phyloP scores from a whole-genome alignment of 306 rosid species.

The Purshia tridentata region DNA sequence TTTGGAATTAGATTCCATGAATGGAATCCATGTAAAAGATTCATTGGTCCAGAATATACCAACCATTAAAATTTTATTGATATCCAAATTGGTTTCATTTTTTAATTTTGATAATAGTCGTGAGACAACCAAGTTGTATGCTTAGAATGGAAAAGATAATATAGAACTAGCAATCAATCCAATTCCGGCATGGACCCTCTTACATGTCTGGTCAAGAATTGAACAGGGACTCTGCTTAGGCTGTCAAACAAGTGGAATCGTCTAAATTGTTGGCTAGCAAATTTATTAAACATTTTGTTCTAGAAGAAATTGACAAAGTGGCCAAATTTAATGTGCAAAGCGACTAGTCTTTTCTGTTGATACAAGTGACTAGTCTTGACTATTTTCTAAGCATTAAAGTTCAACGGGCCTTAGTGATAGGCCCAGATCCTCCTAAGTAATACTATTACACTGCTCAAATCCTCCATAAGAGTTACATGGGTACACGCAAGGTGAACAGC shows the following conservation, averaged over 20 bases:
- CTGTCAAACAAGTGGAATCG: not conserved
- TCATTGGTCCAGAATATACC: not conserved
- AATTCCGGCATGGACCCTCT: not conserved
- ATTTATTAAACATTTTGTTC: not conserved
- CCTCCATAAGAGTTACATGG: too few relatives aligned
- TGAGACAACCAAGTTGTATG: not conserved
- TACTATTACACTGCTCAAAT: not conserved
- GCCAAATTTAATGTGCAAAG: not conserved
- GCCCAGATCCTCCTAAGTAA: not conserved
- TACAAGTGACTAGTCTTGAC: too few relatives aligned
- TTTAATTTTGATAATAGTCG: too few relatives aligned
- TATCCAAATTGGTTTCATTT: not conserved
- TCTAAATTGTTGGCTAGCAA: not conserved
- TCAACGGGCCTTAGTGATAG: too few relatives aligned
- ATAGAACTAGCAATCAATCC: not conserved
- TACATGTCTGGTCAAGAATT: conserved; percentile 3
- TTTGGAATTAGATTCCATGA: not conserved
- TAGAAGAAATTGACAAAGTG: not conserved
- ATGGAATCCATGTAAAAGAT: not conserved
- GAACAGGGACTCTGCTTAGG: not conserved
- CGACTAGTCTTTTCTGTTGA: too few relatives aligned
- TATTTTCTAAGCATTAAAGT: too few relatives aligned
- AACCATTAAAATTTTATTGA: not conserved
- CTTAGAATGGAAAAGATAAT: not conserved
- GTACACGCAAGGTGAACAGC: too few relatives aligned